Base-by-base conservation (phyloP, 257 asterid genomes). In the Jacaranda mimosifolia region DNA sequence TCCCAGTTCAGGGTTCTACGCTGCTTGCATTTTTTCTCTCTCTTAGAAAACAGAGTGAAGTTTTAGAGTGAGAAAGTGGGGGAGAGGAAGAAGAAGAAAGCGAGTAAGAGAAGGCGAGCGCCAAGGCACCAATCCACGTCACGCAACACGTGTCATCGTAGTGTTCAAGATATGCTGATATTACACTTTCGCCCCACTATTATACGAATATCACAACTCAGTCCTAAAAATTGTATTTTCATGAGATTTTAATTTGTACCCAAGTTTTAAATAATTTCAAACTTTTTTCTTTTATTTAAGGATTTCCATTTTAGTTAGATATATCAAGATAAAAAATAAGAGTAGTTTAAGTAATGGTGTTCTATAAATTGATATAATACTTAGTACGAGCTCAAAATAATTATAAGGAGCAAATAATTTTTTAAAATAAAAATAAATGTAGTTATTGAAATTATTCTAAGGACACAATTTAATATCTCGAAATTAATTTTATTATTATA, bases 101-200 rank as follows among this genome's bases (percentile, higher is more conserved):
- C 11, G 26, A 77, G 62, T 10, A 60, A 39, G 40, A 52, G 76
- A 60, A 18, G 66, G 74, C 1, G 83, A 71, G 88, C 87, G 92
- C 86, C 86, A 87, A 85, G 80, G 82, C 87, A 80, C 63, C 80
- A 71, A 36, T 68, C 91, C 97, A 87, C 88, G 96, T 90, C 92
- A 88, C 57, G 21, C 4, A 72, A 83, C 88, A 91, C 94, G 97
- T 90, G 87, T 88, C 84, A 60, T 45, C 70, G 40, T 42, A 15
- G 35, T 39, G 15, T 55, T 57, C 65, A 32, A 55, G 38, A 73
- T 19, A 52, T 51, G 39, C 42, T 26, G 7, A 13, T 55, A 78
- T 51, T 72, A 21, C 1, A 71, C 38, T 70, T 49, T 69, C 68
- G 39, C 82, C 68, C 59, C 72, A 51, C 15, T 18, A 19, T 13